Percentiles rank a stretch among this genome's conserved stretches.
Conservation (phyloP, 2,329 filamentous ascomycete genomes). For the Cordyceps pruinosa region DNA sequence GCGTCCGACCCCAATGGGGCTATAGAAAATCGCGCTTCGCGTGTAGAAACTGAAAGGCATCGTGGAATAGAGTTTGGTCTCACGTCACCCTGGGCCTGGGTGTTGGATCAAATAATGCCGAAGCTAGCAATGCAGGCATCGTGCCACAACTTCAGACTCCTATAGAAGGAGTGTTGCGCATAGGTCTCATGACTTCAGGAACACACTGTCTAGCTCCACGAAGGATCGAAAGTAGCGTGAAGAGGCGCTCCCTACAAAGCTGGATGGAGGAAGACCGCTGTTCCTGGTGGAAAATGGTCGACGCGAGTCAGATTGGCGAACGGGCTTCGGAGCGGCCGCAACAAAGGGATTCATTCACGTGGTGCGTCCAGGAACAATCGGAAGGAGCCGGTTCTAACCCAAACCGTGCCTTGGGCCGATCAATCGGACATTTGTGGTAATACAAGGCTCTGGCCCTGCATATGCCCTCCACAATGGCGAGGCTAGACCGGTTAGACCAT, state of each 20-base stretch:
- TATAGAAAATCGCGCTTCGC: background rate
- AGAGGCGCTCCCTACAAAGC: background rate
- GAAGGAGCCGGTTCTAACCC: background rate
- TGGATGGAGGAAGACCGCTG: background rate
- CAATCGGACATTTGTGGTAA: background rate
- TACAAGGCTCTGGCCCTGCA: background rate
- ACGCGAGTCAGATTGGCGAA: background rate
- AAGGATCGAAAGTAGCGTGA: background rate
- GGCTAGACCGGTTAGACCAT: background rate
- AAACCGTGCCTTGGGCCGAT: background rate
- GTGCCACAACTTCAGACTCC: background rate
- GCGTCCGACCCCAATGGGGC: background rate
- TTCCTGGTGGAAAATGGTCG: background rate
- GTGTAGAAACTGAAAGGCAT: no score
- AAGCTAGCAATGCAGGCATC: background rate
- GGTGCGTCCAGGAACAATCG: background rate
- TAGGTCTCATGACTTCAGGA: background rate
- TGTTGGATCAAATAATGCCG: background rate
- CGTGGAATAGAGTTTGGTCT: background rate
- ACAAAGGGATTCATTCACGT: background rate
- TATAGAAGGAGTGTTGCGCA: background rate
- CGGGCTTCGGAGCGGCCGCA: background rate
- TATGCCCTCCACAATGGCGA: background rate
- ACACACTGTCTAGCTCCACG: no score
- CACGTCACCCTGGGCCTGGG: background rate